Evolutionary conservation across 345 rosid genomes (phyloP).

Genomic region (Citrus maxima): DNA sequence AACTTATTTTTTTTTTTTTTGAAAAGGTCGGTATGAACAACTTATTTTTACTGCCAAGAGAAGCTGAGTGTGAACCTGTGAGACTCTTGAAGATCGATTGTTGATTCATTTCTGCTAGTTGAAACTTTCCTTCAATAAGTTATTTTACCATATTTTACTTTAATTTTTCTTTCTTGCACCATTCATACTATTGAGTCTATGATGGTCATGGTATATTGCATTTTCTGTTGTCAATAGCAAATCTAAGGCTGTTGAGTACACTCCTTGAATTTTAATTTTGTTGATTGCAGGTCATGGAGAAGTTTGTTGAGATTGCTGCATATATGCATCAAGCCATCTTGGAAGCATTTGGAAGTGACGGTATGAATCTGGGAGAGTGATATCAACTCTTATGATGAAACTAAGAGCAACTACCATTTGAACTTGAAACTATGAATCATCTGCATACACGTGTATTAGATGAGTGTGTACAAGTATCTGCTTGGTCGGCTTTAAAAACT

Average conservation of each 20-base stretch:
- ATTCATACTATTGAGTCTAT: neutral
- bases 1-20: neutral
- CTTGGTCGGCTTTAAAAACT: neutral
- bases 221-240: neutral
- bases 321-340: conserved; percentile 57
- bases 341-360: conserved; percentile 71
- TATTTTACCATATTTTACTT: neutral
- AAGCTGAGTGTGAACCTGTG: neutral
- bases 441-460: neutral
- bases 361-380: conserved; percentile 25
- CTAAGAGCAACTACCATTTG: neutral
- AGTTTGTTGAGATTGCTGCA: conserved; percentile 62
- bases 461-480: conserved; percentile 8
- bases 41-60: conserved; percentile 3
- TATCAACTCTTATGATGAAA: neutral
- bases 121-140: neutral
- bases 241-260: neutral
- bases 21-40: neutral
- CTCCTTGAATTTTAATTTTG: conserved; percentile 7
- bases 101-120: neutral
- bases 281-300: conserved; percentile 60
- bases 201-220: neutral
- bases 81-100: neutral
- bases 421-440: neutral
- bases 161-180: neutral